Percentiles rank a stretch among this genome's conserved stretches.
These are phyloP conservation scores for Kluyveromyces sp. DNA, from an alignment of 1,139 yeast species.

Conservation along the genomic window DNA sequence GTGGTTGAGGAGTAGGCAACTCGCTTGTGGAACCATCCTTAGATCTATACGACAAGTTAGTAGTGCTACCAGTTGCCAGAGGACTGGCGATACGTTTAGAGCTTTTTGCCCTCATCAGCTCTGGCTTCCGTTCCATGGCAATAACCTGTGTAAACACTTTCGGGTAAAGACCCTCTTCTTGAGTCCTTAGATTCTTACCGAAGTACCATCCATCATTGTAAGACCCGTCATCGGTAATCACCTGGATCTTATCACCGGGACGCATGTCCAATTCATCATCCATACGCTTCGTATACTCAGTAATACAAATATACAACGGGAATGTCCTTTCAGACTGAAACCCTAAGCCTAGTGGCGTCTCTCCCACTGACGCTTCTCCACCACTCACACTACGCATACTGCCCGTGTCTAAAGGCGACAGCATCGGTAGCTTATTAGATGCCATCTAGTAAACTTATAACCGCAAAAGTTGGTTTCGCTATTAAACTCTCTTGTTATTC, in stretches of 20 bases:
- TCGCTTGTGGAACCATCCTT: constrained; percentile 16
- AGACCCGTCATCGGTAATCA: constrained; percentile 85
- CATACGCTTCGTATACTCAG: constrained; percentile 76
- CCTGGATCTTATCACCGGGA: constrained; percentile 82
- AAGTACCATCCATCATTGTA: constrained; percentile 97
- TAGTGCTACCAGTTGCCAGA: constrained; percentile 13
- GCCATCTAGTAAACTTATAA: neutral
- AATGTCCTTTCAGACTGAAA: neutral
- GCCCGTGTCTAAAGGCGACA: constrained; percentile 7
- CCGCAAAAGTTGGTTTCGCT: too few relatives aligned
- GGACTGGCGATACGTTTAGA: constrained; percentile 38
- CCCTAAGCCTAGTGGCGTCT: constrained; percentile 1
- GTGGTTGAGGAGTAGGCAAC: constrained; percentile 19
- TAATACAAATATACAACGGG: constrained; percentile 48
- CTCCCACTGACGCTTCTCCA: neutral
- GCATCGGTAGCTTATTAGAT: constrained; percentile 4
- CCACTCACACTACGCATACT: constrained; percentile 2
- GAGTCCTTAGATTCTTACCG: constrained; percentile 71
- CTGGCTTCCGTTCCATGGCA: constrained; percentile 28
- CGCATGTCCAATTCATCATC: constrained; percentile 80
- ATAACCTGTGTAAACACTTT: constrained; percentile 63
- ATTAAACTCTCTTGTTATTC: too few relatives aligned
- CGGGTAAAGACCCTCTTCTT: constrained; percentile 81
- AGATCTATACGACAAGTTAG: constrained; percentile 12
- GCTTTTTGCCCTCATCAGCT: constrained; percentile 50